These are phyloP conservation scores for Paramecium tetraurelia DNA, from an alignment of 73 alveolate genomes.

Conservation along the genomic window DNA sequence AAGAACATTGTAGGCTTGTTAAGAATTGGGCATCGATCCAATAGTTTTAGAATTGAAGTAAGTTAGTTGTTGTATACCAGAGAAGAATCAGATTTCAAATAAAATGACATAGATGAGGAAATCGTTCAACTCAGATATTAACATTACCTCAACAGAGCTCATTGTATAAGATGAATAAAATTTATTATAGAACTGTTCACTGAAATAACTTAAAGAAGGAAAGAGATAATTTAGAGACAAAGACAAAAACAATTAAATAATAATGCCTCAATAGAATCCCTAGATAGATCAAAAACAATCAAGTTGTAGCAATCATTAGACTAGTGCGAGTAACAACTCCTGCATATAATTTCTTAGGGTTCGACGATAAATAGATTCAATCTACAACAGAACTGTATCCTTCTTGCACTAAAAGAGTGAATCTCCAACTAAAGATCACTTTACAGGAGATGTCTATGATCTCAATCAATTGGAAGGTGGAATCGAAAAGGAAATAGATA, in stretches of 20 bases:
- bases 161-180: not conserved
- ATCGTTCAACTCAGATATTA: not conserved
- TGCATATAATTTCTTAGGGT: not conserved
- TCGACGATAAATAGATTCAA: not conserved
- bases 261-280: conserved; percentile 8
- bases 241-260: not conserved
- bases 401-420: not conserved
- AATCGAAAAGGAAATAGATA: not conserved
- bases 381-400: conserved; percentile 6
- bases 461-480: conserved; percentile 11
- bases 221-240: conserved; percentile 1
- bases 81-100: not conserved
- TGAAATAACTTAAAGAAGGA: conserved; percentile 23
- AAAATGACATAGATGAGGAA: conserved; percentile 11
- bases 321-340: not conserved
- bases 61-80: not conserved
- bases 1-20: conserved; percentile 16
- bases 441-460: not conserved
- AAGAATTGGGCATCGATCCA: conserved; percentile 22
- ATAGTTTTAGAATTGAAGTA: not conserved
- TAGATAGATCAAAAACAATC: not conserved
- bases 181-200: conserved; percentile 17
- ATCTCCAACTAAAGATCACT: not conserved
- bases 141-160: conserved; percentile 21
- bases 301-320: not conserved